Evolutionary conservation across 129 eudicot species (phyloP).

Genomic region (Ambrosia trifida): DNA sequence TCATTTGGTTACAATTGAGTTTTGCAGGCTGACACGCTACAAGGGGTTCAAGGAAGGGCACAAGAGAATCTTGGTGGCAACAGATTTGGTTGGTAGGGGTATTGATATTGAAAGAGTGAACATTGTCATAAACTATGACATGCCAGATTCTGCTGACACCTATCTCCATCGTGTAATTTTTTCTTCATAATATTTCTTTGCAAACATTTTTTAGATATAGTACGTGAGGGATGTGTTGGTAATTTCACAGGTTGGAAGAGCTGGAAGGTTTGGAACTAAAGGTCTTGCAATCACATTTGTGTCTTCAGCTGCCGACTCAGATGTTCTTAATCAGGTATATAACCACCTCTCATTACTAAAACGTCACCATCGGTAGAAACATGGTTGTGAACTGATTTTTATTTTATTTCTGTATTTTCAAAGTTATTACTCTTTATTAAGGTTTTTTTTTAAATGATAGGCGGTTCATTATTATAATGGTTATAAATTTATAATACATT

Average conservation of each 20-base stretch:
- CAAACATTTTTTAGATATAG: background rate
- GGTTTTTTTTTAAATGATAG: too few relatives aligned
- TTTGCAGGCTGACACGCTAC: slow-evolving; percentile 81
- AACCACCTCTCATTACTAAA: background rate
- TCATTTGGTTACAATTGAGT: slow-evolving; percentile 3
- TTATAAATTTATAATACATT: too few relatives aligned
- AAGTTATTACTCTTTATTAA: too few relatives aligned
- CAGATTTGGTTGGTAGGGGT: slow-evolving; percentile 96
- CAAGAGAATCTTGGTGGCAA: slow-evolving; percentile 92
- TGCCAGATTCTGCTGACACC: slow-evolving; percentile 99
- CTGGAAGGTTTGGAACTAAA: slow-evolving; percentile 97
- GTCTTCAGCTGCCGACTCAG: slow-evolving; percentile 85
- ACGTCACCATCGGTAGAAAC: background rate
- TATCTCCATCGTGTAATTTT: slow-evolving; percentile 71
- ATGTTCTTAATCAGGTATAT: slow-evolving; percentile 84
- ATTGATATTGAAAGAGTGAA: slow-evolving; percentile 96
- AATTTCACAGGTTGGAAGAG: slow-evolving; percentile 76
- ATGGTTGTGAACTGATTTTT: too few relatives aligned
- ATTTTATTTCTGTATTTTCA: too few relatives aligned
- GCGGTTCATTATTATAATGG: too few relatives aligned
- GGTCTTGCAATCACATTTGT: slow-evolving; percentile 99
- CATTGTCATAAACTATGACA: slow-evolving; percentile 93
- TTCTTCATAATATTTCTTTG: background rate
- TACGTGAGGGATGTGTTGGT: slow-evolving; percentile 5
- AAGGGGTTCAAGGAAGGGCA: slow-evolving; percentile 95